Percentiles rank a stretch among this genome's conserved stretches.
Conservation (phyloP, 2,329 filamentous ascomycete genomes). For the Emydomyces testavorans region DNA sequence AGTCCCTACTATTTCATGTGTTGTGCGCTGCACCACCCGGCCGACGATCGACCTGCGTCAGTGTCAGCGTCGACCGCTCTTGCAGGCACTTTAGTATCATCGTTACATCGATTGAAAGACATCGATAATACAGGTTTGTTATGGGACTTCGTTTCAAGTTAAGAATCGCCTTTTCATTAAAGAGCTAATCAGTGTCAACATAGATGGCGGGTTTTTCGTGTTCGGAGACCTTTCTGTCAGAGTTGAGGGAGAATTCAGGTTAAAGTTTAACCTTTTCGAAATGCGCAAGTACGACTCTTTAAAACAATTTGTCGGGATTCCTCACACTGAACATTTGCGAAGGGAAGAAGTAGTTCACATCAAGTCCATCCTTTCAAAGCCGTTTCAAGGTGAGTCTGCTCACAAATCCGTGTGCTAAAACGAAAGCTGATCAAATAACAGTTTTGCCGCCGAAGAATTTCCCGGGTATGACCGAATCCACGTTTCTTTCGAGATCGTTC, state of each 20-base stretch:
- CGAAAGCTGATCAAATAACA: neutral
- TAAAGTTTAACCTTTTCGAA: slow-evolving; percentile 70
- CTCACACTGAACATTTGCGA: slow-evolving; percentile 1
- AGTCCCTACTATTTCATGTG: slow-evolving; percentile 55
- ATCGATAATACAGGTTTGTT: slow-evolving; percentile 49
- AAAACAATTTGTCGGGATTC: neutral
- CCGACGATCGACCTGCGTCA: slow-evolving; percentile 36
- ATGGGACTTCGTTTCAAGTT: neutral
- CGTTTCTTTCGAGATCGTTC: slow-evolving; percentile 67
- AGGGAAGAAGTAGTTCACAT: slow-evolving; percentile 41
- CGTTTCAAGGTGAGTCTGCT: slow-evolving; percentile 52
- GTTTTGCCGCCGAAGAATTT: slow-evolving; percentile 53
- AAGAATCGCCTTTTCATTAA: neutral
- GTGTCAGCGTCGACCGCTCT: slow-evolving; percentile 44
- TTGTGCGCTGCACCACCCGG: slow-evolving; percentile 44
- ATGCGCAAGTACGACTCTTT: slow-evolving; percentile 44
- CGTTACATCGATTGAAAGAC: slow-evolving; percentile 71
- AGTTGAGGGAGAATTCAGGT: slow-evolving; percentile 57
- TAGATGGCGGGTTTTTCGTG: slow-evolving; percentile 77
- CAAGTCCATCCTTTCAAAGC: slow-evolving; percentile 48
- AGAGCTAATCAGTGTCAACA: neutral
- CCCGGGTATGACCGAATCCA: slow-evolving; percentile 70
- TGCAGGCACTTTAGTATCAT: slow-evolving; percentile 65
- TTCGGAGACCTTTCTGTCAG: slow-evolving; percentile 78
- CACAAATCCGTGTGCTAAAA: too few relatives aligned